These are phyloP conservation scores for Nematocida ironsii DNA, from an alignment of 371 early-diverging fungal species.

Conservation along the genomic window DNA sequence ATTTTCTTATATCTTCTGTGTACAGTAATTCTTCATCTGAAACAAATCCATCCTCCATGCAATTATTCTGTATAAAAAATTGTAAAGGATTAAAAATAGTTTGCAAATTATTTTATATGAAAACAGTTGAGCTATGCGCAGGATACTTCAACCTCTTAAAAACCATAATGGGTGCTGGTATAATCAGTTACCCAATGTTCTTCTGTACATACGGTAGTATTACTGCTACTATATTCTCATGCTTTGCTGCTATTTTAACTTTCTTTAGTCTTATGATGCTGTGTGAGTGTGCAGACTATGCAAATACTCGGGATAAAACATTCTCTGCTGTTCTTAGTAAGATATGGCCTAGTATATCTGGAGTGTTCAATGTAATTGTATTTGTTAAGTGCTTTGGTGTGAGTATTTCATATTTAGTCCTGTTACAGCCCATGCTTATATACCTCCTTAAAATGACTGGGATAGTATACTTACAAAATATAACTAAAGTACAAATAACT, in stretches of 20 bases:
- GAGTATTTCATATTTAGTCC: conserved; percentile 91
- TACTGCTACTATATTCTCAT: conserved; percentile 46
- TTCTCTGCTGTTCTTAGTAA: conserved; percentile 27
- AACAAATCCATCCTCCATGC: conserved; percentile 30
- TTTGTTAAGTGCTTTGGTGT: conserved; percentile 99
- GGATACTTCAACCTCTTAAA: conserved; percentile 61
- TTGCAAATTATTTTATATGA: background rate
- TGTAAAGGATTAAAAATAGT: background rate
- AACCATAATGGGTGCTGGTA: conserved; percentile 56
- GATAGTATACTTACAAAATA: background rate
- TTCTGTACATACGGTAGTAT: conserved; percentile 52
- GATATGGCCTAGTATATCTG: conserved; percentile 12
- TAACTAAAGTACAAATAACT: conserved; percentile 29
- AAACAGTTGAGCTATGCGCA: conserved; percentile 11
- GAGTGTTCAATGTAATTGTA: conserved; percentile 72
- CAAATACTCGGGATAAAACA: conserved; percentile 16
- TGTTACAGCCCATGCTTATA: conserved; percentile 86
- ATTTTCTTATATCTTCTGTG: conserved; percentile 2
- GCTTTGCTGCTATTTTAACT: conserved; percentile 21
- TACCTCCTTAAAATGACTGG: conserved; percentile 47
- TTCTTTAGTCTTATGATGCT: conserved; percentile 53
- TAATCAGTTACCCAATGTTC: conserved; percentile 53
- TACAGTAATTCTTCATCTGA: conserved; percentile 45
- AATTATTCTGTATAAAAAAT: conserved; percentile 31
- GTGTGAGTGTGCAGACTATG: conserved; percentile 41